A percentile compares a stretch with the other conserved stretches of the same genome.
Evolutionary conservation across 1,284 basidiomycete genomes (phyloP).

Genomic region (Mrakiaceae sp.): DNA sequence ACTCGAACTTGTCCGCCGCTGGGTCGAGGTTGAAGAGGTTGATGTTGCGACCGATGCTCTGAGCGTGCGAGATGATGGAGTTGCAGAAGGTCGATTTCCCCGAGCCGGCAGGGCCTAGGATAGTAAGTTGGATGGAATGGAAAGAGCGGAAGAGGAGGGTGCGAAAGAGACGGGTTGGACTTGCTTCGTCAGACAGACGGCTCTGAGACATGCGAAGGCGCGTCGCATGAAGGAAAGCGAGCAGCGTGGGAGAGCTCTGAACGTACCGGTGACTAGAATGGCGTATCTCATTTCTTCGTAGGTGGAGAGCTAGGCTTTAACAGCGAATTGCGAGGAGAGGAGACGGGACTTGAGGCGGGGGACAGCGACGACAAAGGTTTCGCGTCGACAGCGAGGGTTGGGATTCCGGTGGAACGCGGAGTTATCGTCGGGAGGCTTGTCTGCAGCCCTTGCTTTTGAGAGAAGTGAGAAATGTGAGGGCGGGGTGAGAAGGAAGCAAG

Average conservation of each 20-base stretch:
- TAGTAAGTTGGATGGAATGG: constrained; percentile 27
- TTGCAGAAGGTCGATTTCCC: constrained; percentile 94
- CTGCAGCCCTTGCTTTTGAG: too few relatives aligned
- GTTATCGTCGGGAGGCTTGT: too few relatives aligned
- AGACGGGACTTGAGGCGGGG: too few relatives aligned
- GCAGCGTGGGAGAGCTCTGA: neutral
- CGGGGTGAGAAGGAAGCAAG: too few relatives aligned
- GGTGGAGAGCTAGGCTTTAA: neutral
- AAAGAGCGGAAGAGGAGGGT: neutral
- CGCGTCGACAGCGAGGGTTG: too few relatives aligned
- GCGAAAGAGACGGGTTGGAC: neutral
- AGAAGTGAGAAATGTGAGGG: too few relatives aligned
- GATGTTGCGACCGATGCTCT: constrained; percentile 65
- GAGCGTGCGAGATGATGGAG: constrained; percentile 82
- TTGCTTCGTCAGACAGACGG: constrained; percentile 6
- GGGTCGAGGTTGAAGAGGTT: constrained; percentile 98
- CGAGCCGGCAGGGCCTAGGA: constrained; percentile 76
- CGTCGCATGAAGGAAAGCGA: neutral
- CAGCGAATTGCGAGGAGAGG: too few relatives aligned
- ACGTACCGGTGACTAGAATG: constrained; percentile 46
- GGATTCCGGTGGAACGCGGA: too few relatives aligned
- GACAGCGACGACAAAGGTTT: too few relatives aligned
- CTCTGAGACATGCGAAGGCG: neutral
- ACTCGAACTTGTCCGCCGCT: constrained; percentile 88
- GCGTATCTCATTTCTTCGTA: constrained; percentile 67